phyloP scores from a whole-genome alignment of 1,284 basidiomycete species.

The Hypsizygus ulmarius region DNA sequence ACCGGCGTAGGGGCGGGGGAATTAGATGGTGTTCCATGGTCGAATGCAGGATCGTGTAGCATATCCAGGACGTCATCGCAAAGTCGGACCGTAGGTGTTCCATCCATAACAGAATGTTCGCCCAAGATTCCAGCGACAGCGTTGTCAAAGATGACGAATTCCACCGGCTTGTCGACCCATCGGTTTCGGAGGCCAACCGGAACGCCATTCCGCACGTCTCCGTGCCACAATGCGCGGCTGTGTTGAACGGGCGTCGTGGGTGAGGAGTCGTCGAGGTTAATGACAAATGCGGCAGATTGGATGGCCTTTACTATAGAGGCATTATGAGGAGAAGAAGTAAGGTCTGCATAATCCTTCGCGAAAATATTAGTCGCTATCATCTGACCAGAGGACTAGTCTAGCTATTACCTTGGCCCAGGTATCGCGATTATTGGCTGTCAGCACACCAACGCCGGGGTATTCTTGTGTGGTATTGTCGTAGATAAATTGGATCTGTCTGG shows the following conservation, averaged over 20 bases:
- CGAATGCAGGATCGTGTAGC: slow-evolving; percentile 57
- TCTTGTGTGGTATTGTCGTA: slow-evolving; percentile 61
- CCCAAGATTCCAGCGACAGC: slow-evolving; percentile 82
- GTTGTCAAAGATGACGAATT: slow-evolving; percentile 82
- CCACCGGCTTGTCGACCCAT: slow-evolving; percentile 83
- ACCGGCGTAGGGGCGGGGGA: slow-evolving; percentile 24
- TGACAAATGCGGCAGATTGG: slow-evolving; percentile 78
- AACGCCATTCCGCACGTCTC: slow-evolving; percentile 44
- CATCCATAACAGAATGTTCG: slow-evolving; percentile 92
- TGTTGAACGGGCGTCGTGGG: slow-evolving; percentile 55
- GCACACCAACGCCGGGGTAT: slow-evolving; percentile 71
- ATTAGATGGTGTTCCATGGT: slow-evolving; percentile 43
- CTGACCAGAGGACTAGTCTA: slow-evolving; percentile 9
- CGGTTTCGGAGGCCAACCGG: slow-evolving; percentile 63
- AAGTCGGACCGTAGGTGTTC: slow-evolving; percentile 55
- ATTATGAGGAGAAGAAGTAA: slow-evolving; percentile 60
- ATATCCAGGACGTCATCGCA: slow-evolving; percentile 72
- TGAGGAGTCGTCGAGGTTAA: slow-evolving; percentile 70
- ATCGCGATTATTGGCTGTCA: slow-evolving; percentile 80
- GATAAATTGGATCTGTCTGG: slow-evolving; percentile 74
- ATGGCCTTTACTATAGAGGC: slow-evolving; percentile 65
- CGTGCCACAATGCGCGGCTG: slow-evolving; percentile 74
- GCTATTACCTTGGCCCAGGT: slow-evolving; percentile 71
- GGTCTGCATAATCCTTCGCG: slow-evolving; percentile 58
- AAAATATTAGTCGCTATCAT: not conserved